Conservation (phyloP, 306 rosid genomes). For the Citrullus colocynthis region DNA sequence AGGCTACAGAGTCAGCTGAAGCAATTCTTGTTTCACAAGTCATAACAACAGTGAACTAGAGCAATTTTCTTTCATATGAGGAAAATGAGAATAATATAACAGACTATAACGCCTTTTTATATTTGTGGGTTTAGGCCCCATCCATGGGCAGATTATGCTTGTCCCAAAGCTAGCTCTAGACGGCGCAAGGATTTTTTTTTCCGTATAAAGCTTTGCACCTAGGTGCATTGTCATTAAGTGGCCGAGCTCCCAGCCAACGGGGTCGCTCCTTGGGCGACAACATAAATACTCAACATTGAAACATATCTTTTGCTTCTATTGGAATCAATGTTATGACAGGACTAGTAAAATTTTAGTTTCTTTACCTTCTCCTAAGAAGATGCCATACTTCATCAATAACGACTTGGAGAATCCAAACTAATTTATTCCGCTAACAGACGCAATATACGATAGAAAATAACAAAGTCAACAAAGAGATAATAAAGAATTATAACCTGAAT, state of each 20-base stretch:
- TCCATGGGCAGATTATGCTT: background rate
- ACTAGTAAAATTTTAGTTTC: background rate
- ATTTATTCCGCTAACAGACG: background rate
- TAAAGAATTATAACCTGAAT: conserved; percentile 50
- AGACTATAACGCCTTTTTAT: background rate
- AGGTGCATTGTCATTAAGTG: background rate
- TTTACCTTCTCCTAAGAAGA: background rate
- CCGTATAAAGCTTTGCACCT: background rate
- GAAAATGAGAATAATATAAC: background rate
- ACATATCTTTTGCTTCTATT: background rate
- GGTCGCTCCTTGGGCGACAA: background rate
- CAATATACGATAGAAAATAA: background rate
- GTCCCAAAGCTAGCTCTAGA: background rate
- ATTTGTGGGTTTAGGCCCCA: background rate
- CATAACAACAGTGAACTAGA: background rate
- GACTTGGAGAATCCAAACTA: background rate
- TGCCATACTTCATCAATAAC: background rate
- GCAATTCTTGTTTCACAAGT: background rate
- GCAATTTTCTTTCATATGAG: background rate
- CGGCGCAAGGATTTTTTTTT: background rate
- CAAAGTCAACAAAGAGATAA: conserved; percentile 1
- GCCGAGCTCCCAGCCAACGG: background rate
- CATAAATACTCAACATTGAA: background rate
- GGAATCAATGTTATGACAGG: background rate
- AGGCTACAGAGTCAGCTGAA: background rate